phyloP scores from a whole-genome alignment of 352 stramenopile species.

The Peronosclerospora sorghi region DNA sequence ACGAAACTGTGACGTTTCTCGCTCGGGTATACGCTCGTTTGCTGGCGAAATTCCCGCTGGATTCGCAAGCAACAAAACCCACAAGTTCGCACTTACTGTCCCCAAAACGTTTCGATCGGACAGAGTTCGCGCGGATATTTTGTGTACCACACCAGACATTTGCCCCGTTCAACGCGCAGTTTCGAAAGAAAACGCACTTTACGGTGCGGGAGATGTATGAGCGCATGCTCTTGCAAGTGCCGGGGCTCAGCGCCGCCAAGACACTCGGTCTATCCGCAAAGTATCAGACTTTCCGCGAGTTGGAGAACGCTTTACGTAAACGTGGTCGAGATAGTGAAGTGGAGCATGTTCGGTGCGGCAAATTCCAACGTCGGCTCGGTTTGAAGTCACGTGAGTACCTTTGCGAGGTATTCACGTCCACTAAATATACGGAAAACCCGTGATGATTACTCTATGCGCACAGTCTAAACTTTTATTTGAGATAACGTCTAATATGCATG shows the following conservation, averaged over 20 bases:
- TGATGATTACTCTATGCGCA: too few species aligned
- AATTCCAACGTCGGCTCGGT: constrained; percentile 37
- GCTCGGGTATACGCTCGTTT: constrained; percentile 50
- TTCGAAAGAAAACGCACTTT: constrained; percentile 67
- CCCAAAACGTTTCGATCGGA: background rate
- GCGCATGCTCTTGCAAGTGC: constrained; percentile 75
- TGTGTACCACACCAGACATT: constrained; percentile 41
- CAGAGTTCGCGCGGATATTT: constrained; percentile 26
- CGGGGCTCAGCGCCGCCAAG: constrained; percentile 44
- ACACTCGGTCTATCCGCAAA: constrained; percentile 28
- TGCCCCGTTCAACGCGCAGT: constrained; percentile 54
- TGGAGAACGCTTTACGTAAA: constrained; percentile 27
- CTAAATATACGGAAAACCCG: constrained; percentile 21
- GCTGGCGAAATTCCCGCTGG: constrained; percentile 38
- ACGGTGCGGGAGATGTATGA: constrained; percentile 66
- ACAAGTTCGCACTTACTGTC: constrained; percentile 12
- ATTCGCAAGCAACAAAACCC: background rate
- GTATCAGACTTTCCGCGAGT: constrained; percentile 42
- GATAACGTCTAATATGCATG: too few species aligned
- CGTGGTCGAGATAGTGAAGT: constrained; percentile 24
- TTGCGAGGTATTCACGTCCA: constrained; percentile 22
- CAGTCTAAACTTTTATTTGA: too few species aligned
- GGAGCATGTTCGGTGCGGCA: constrained; percentile 36
- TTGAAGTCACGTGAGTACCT: constrained; percentile 24
- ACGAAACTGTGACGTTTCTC: constrained; percentile 72